Conservation (phyloP, 2,329 filamentous ascomycete genomes). For the Nothopassalora personata region DNA sequence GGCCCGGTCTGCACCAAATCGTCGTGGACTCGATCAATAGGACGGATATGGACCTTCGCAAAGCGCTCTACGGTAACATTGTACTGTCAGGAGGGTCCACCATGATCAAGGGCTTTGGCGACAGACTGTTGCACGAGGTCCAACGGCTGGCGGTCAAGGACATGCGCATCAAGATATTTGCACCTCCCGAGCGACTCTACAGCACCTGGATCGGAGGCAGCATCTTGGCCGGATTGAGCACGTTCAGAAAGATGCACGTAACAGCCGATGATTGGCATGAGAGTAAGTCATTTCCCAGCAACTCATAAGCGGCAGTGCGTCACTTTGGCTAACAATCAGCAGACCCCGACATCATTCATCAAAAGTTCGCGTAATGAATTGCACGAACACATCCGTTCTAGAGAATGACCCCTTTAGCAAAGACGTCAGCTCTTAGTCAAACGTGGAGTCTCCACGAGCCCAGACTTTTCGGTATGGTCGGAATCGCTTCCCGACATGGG, state of each 20-base stretch:
- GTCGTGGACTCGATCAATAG: slow-evolving; percentile 93
- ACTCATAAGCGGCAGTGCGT: slow-evolving; percentile 6
- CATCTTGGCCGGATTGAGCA: slow-evolving; percentile 92
- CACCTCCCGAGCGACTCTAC: slow-evolving; percentile 94
- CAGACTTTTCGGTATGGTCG: neutral
- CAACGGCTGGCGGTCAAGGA: slow-evolving; percentile 94
- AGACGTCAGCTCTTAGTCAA: neutral
- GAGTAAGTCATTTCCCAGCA: slow-evolving; percentile 41
- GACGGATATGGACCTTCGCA: slow-evolving; percentile 92
- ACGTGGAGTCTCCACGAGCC: neutral
- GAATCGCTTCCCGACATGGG: neutral
- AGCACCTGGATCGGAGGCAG: slow-evolving; percentile 99
- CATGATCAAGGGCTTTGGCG: slow-evolving; percentile 92
- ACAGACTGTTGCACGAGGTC: slow-evolving; percentile 84
- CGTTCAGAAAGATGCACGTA: slow-evolving; percentile 99
- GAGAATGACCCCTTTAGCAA: slow-evolving; percentile 3
- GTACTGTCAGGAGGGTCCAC: slow-evolving; percentile 95
- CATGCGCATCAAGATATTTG: slow-evolving; percentile 99
- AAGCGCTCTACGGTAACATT: slow-evolving; percentile 91
- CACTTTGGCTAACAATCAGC: slow-evolving; percentile 13
- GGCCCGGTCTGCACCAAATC: slow-evolving; percentile 94
- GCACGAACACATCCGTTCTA: slow-evolving; percentile 16
- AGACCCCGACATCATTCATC: slow-evolving; percentile 94
- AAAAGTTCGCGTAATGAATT: slow-evolving; percentile 72
- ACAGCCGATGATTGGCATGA: slow-evolving; percentile 99